These are phyloP conservation scores for Penicillium occitanis DNA, from an alignment of 2,329 filamentous ascomycete species.

Conservation along the genomic window DNA sequence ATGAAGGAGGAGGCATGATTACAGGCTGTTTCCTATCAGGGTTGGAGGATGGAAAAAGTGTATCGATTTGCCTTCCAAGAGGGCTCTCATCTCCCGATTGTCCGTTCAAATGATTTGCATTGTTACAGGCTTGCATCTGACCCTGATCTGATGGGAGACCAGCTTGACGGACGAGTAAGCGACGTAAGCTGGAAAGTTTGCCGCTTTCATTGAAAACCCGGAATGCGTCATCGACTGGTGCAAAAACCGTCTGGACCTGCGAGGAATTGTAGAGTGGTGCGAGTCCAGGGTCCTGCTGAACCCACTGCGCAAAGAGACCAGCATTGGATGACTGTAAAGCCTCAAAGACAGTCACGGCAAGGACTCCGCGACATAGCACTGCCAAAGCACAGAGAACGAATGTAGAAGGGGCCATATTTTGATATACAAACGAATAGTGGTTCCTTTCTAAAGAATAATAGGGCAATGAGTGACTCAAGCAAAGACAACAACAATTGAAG, in stretches of 20 bases:
- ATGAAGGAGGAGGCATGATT: neutral
- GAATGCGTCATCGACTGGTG: constrained; percentile 6
- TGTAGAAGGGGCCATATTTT: neutral
- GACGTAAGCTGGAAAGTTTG: constrained; percentile 5
- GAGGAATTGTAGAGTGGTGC: constrained; percentile 5
- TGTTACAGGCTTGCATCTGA: neutral
- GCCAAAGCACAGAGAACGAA: neutral
- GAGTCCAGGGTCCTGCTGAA: constrained; percentile 5
- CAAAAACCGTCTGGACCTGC: constrained; percentile 9
- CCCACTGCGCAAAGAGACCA: constrained; percentile 7
- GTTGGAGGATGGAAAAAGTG: neutral
- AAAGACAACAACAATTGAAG: neutral
- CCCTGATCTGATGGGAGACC: neutral
- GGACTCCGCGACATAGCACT: neutral
- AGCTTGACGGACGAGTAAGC: constrained; percentile 1
- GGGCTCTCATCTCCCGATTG: neutral
- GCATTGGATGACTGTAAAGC: neutral
- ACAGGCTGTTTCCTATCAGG: neutral
- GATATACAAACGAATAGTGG: neutral
- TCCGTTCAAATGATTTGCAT: neutral
- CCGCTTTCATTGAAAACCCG: constrained; percentile 1
- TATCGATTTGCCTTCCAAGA: neutral
- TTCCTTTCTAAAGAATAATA: neutral
- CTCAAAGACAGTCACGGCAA: constrained; percentile 3
- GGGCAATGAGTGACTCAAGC: neutral